These are phyloP conservation scores for Camptophora hylomeconis DNA, from an alignment of 2,329 filamentous ascomycete genomes.

Conservation along the genomic window DNA sequence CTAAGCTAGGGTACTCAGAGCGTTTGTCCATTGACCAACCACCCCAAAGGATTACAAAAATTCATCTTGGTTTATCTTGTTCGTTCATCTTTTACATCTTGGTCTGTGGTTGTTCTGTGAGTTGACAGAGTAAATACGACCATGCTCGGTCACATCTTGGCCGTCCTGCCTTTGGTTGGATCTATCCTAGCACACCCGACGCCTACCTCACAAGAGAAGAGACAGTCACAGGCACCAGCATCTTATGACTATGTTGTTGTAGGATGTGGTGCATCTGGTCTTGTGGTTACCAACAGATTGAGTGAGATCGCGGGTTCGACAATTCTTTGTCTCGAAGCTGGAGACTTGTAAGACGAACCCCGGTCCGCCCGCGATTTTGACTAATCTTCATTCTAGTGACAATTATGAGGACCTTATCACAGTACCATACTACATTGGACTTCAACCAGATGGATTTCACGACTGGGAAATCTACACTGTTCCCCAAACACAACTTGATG, in stretches of 20 bases:
- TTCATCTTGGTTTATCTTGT: too few species aligned
- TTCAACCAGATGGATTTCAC: constrained; percentile 1
- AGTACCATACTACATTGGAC: constrained; percentile 19
- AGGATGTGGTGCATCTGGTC: constrained; percentile 21
- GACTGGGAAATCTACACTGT: constrained; percentile 19
- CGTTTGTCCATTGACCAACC: too few species aligned
- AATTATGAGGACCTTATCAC: constrained; percentile 19
- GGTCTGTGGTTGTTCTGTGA: too few species aligned
- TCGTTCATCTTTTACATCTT: too few species aligned
- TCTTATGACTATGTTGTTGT: constrained; percentile 22
- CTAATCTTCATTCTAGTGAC: constrained; percentile 16
- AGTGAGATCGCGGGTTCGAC: constrained; percentile 17
- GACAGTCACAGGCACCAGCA: too few species aligned
- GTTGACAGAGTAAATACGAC: too few species aligned
- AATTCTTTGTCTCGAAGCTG: constrained; percentile 20
- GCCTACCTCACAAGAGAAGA: too few species aligned
- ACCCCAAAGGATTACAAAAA: too few species aligned
- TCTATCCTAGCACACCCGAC: too few species aligned
- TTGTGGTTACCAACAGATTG: constrained; percentile 19
- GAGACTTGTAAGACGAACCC: constrained; percentile 5
- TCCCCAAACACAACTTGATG: constrained; percentile 19
- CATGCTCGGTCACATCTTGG: too few species aligned
- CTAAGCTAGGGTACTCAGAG: too few species aligned
- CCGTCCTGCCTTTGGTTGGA: too few species aligned
- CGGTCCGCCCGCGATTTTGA: background rate